phyloP scores from a whole-genome alignment of 306 rosid species.

The Geum urbanum region DNA sequence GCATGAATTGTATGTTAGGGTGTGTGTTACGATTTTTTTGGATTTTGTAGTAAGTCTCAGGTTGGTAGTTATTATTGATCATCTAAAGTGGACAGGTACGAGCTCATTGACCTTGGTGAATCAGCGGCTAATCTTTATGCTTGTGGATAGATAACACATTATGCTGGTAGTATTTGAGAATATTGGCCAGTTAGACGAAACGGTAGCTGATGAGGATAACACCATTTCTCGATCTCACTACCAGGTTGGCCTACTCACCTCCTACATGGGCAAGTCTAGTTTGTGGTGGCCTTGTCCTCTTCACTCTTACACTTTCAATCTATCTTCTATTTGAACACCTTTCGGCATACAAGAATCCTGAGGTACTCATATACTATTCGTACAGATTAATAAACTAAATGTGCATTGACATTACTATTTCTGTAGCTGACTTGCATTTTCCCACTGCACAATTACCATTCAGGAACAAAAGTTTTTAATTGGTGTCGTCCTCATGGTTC shows the following conservation, averaged over 20 bases:
- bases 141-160: conserved; percentile 27
- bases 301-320: conserved; percentile 64
- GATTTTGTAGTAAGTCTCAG: not conserved
- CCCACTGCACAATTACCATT: conserved; percentile 11
- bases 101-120: conserved; percentile 18
- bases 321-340: conserved; percentile 89
- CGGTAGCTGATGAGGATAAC: conserved; percentile 40
- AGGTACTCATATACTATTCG: conserved; percentile 36
- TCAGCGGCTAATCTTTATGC: conserved; percentile 16
- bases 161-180: conserved; percentile 34
- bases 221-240: conserved; percentile 20
- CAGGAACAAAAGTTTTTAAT: conserved; percentile 92
- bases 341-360: conserved; percentile 94
- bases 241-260: conserved; percentile 44
- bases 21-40: not conserved
- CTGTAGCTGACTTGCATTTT: conserved; percentile 1
- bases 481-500: conserved; percentile 95
- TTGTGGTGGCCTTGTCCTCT: conserved; percentile 59
- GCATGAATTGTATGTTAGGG: not conserved
- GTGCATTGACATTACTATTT: not conserved
- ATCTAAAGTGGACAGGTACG: conserved; percentile 17
- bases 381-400: not conserved
- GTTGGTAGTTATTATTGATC: not conserved
- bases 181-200: conserved; percentile 26
- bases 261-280: conserved; percentile 78